Base-by-base conservation (phyloP, 441 rosid species). In the Isatis lusitanica region DNA sequence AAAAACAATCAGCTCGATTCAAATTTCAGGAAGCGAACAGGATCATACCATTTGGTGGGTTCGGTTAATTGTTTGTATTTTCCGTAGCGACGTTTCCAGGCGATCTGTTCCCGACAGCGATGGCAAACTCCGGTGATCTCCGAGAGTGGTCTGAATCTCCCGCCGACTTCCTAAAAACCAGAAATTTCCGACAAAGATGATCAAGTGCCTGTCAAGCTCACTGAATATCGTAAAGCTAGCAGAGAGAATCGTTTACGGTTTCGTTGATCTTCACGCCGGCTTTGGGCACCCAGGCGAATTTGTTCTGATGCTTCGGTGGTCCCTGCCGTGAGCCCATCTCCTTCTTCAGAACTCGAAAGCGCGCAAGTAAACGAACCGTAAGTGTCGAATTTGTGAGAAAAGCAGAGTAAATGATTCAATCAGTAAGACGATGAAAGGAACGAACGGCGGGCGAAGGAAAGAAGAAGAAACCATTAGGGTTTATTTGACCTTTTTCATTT, bases 1-100 rank as follows among this genome's bases (percentile, higher is more conserved):
- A 35, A 30, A 63, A 31, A 31, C 42, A 55, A 50, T 15, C 48
- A 24, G n/a, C 26, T 63, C 2, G n/a, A 24, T 55, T 65, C 16
- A 59, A 35, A 48, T 40, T 31, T 33, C 47, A 62, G 68, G 43
- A 26, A 44, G 31, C 57, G 57, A 77, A 44, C 1, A 62, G 1
- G 57, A 52, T 28, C 40, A 38, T 71, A 88, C 98, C 97, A 94
- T 80, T 94, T 94, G 59, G 97, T 88, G 21, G 98, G 86, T 74
- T 92, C 91, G 17, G 82, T 68, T 21, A 94, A 84, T 42, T 84
- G 68, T 76, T 94, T 94, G 84, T 94, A 94, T 79, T 94, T 94
- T 8, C 98, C 97, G 40, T 94, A 94, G 10, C 83, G 86, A 38
- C 98, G 97, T 72, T 92, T 94, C 97, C 98, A 92, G 40, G 90